Percentiles rank a stretch among this genome's conserved stretches.
Evolutionary conservation across 140 eudicot genomes (phyloP).

Genomic region (Flaveria floridana): DNA sequence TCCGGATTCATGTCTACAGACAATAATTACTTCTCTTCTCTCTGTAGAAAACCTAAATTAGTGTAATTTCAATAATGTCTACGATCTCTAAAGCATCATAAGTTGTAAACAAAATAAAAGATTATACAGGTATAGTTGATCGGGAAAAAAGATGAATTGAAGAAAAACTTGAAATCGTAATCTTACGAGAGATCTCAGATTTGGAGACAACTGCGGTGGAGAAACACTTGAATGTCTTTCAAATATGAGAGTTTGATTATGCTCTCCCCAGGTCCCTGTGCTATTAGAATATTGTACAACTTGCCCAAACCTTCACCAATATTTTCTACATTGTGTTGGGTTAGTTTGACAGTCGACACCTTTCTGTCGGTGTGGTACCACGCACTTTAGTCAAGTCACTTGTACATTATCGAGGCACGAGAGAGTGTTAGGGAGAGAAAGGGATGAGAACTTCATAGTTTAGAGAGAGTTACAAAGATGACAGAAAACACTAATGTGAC

Average conservation of each 20-base stretch:
- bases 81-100: neutral
- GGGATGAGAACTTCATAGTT: too few relatives aligned
- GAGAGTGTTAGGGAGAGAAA: too few relatives aligned
- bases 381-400: too few relatives aligned
- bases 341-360: too few relatives aligned
- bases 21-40: conserved; percentile 15
- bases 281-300: conserved; percentile 10
- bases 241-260: conserved; percentile 11
- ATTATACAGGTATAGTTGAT: neutral
- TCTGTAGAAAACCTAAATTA: conserved; percentile 20
- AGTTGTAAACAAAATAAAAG: conserved; percentile 4
- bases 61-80: conserved; percentile 2
- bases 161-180: neutral
- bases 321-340: too few relatives aligned
- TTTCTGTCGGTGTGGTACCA: too few relatives aligned
- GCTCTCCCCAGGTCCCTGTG: conserved; percentile 18
- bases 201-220: conserved; percentile 6
- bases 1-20: conserved; percentile 67
- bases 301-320: neutral
- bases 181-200: conserved; percentile 37
- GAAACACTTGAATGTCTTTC: conserved; percentile 13
- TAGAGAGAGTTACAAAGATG: too few relatives aligned
- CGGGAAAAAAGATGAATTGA: neutral
- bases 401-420: too few relatives aligned
- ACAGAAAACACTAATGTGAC: too few relatives aligned